Conservation (phyloP, 345 rosid species). For the Gossypium anomalum region DNA sequence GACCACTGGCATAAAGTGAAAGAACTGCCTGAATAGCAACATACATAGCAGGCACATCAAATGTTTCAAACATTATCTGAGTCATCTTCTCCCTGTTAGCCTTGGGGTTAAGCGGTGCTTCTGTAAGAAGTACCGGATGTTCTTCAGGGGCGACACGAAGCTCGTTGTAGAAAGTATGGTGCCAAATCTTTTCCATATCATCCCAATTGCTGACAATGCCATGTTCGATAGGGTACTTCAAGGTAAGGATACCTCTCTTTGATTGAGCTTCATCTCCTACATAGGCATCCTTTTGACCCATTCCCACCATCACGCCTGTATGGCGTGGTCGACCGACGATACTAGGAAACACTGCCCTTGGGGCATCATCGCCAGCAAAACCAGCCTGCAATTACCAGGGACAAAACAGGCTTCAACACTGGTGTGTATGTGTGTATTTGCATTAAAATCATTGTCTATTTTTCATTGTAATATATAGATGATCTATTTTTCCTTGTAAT, state of each 20-base stretch:
- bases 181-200: no score
- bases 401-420: neutral
- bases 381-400: constrained; percentile 45
- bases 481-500: neutral
- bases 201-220: no score
- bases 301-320: no score
- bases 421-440: no score
- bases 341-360: constrained; percentile 64
- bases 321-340: no score
- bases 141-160: constrained; percentile 56
- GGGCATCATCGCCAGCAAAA: constrained; percentile 65
- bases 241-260: no score
- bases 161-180: constrained; percentile 18
- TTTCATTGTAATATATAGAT: neutral
- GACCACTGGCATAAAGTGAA: constrained; percentile 59
- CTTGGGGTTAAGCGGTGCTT: constrained; percentile 22
- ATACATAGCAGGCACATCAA: no score
- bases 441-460: neutral
- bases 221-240: no score
- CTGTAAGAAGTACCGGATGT: constrained; percentile 55
- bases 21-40: constrained; percentile 53
- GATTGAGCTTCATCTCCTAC: no score
- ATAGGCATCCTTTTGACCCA: no score
- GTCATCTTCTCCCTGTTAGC: no score
- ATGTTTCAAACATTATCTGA: no score